Base-by-base conservation (phyloP, 2,329 filamentous ascomycete genomes). In the Aspergillus costaricaensis region DNA sequence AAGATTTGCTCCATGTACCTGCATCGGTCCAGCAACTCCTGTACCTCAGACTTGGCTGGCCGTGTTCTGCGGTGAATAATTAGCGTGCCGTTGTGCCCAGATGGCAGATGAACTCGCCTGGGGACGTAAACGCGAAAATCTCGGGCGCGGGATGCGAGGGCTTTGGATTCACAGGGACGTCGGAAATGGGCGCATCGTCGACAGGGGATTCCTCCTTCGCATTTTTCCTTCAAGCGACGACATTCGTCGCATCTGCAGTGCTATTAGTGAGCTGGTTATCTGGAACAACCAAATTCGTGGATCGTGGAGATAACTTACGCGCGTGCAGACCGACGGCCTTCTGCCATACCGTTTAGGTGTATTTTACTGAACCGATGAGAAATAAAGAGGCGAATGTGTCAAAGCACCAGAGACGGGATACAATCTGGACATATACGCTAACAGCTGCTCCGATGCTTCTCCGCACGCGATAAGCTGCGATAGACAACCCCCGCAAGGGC, bases 211-310 rank as follows among this genome's bases (percentile, higher is more conserved):
- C 64, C 64, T 7, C 65, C 64, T 32, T 66, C 60, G 43, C 65
- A 67, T 52, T 62, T 65, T 27, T 66, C 65, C 50, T 67, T 67
- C 23, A 66, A 30, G 15, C 61, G 50, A 12, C 65, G 64, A 32
- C 65, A 67, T 41, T 59, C 49, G 19, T 64, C 62, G 50, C 62
- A 64, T 7, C 62, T 64, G n/a, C 10, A 14, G 2, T 17, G 1
- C 1, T 5, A 0, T 30, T 1, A 19, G 10, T 12, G 41, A 19
- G 9, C 21, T 9, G 19, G 4, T 4, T 10, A 21, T 44, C 10
- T 10, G 41, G 21, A 5, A 19, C 3, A 4, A n/a, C n/a, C n/a
- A n/a, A n/a, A n/a, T n/a, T n/a, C n/a, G 21, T 23, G 21, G 21
- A 23, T 23, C 1, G 21, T 23, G 21, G 1, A 4, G 19, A 21